phyloP scores from a whole-genome alignment of 2,329 filamentous ascomycete genomes.

The Escovopsis weberi region DNA sequence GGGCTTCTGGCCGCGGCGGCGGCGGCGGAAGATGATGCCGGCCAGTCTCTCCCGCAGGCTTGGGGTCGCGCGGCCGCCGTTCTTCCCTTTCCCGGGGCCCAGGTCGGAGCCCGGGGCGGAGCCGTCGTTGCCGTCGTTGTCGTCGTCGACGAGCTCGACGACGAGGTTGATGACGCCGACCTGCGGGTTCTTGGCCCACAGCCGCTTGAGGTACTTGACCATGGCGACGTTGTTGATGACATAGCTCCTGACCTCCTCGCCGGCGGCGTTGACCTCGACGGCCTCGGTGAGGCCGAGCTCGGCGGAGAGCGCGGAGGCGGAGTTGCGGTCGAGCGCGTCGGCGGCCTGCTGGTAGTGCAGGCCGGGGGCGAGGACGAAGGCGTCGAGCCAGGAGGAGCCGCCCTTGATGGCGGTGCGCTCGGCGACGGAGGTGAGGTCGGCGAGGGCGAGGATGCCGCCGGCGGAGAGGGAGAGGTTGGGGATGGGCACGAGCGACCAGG shows the following conservation, averaged over 20 bases:
- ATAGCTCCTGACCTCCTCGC: slow-evolving; percentile 14
- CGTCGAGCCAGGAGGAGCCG: slow-evolving; percentile 40
- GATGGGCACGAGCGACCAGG: slow-evolving; percentile 31
- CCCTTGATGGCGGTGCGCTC: slow-evolving; percentile 41
- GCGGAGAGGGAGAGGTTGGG: slow-evolving; percentile 31
- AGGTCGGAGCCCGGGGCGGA: neutral
- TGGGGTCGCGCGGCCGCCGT: neutral
- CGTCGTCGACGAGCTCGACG: slow-evolving; percentile 12
- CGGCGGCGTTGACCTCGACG: slow-evolving; percentile 6
- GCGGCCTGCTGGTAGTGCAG: slow-evolving; percentile 46
- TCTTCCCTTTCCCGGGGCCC: slow-evolving; percentile 4
- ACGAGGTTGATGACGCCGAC: slow-evolving; percentile 14
- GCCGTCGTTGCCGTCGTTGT: slow-evolving; percentile 6
- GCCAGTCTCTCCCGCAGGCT: slow-evolving; percentile 9
- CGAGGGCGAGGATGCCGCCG: slow-evolving; percentile 42
- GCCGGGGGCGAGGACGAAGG: slow-evolving; percentile 43
- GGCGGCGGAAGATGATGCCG: neutral
- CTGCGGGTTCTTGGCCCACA: slow-evolving; percentile 12
- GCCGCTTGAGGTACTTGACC: slow-evolving; percentile 27
- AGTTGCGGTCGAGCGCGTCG: slow-evolving; percentile 31
- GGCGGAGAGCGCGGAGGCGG: slow-evolving; percentile 18
- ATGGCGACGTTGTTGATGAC: slow-evolving; percentile 36
- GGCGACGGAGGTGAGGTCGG: slow-evolving; percentile 41
- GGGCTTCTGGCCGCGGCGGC: slow-evolving; percentile 3
- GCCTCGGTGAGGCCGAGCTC: slow-evolving; percentile 8